phyloP scores from a whole-genome alignment of 768 basidiomycete species.

The Suillus placidus region DNA sequence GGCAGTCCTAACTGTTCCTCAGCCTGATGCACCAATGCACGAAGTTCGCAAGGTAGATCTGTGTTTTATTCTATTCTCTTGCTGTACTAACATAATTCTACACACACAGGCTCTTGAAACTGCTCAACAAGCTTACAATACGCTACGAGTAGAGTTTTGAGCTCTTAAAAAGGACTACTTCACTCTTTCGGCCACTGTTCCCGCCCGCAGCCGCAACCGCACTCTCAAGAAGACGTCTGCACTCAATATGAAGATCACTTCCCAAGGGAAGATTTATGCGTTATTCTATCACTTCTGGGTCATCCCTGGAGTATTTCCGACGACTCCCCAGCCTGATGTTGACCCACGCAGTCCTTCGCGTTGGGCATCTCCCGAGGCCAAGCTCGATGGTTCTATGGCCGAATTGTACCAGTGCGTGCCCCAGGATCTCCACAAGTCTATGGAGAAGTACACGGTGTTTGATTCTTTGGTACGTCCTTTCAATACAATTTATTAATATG shows the following conservation, averaged over 20 bases:
- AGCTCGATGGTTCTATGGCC: background rate
- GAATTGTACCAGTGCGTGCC: constrained; percentile 3
- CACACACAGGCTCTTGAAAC: no score
- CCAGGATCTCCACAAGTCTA: background rate
- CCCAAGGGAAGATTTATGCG: background rate
- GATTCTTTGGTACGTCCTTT: background rate
- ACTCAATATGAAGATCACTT: background rate
- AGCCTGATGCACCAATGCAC: no score
- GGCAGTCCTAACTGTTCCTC: no score
- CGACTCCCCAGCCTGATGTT: background rate
- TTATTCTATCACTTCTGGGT: constrained; percentile 10
- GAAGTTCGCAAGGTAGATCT: no score
- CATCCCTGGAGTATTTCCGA: background rate
- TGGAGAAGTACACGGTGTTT: constrained; percentile 1
- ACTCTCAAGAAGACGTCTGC: background rate
- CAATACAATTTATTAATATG: no score
- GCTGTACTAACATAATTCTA: no score
- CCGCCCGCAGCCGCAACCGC: background rate
- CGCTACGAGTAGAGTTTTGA: background rate
- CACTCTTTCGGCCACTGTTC: background rate
- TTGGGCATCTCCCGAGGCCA: background rate
- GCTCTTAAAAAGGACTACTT: background rate
- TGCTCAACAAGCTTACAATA: background rate
- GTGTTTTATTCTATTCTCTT: no score
- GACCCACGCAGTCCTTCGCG: background rate